Base-by-base conservation (phyloP, 192 early-diverging fungal species). In the Piromyces sp. region DNA sequence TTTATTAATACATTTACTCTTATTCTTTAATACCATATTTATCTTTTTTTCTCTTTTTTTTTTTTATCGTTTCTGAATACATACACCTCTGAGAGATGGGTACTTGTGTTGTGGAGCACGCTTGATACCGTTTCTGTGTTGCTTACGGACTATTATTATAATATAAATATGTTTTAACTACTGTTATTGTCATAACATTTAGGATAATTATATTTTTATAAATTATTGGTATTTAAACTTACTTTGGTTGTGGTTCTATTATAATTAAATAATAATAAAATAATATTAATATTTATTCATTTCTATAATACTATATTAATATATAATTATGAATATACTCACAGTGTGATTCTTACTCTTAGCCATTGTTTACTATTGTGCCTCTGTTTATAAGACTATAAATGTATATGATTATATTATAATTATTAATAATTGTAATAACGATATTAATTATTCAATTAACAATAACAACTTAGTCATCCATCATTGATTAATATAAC, bases 101-200 rank as follows among this genome's bases (percentile, higher is more conserved):
- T 95, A 91, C 83, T 93, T 91, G 90, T 96, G 87, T 79, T 88
- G 86, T 91, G 94, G 94, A 79, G 95, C 93, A 94, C 97, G 97
- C 92, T 96, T 97, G 91, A 99, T 96, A 90, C 98, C 98, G 91
- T 98, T 98, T 86, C 96, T 95, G 95, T 99, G 98, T 91, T 96
- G 96, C 94, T 99, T 98, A 88, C 90, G 91, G 92, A 68, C 51
- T 68, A 68, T 68, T 26, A n/a, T 68, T 68, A 7, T 26, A 9
- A 68, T n/a, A 4, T 11, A n/a, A n/a, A 6, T 26, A 5, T 26
- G 9, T 9, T n/a, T 7, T 68, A 2, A n/a, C 26, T 6, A 33
- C 31, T 33, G 31, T 9, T 33, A 6, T 3, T 33, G 5, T 33
- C 31, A 6, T 33, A 33, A 33, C 9, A 14, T 38, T 38, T 38